These are phyloP conservation scores for Trichoderma koningiopsis DNA, from an alignment of 2,329 filamentous ascomycete genomes.

Conservation along the genomic window DNA sequence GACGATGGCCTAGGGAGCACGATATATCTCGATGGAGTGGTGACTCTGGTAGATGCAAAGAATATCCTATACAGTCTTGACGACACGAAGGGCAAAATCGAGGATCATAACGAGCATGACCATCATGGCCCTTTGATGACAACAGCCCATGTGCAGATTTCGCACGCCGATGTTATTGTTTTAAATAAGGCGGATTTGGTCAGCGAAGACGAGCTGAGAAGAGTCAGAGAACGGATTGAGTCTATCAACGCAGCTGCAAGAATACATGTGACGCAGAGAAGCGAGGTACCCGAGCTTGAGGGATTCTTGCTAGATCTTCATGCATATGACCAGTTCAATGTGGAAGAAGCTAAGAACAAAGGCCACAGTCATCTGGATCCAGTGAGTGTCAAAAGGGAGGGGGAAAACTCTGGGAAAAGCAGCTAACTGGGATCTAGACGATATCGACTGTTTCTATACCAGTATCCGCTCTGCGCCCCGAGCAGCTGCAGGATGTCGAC, in stretches of 20 bases:
- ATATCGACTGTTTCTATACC: conserved; percentile 81
- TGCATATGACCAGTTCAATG: conserved; percentile 82
- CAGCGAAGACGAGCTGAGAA: conserved; percentile 65
- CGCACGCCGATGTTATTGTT: conserved; percentile 91
- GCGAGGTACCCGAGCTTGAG: conserved; percentile 78
- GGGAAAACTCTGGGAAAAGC: background rate
- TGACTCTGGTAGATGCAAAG: conserved; percentile 93
- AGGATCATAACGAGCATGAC: conserved; percentile 55
- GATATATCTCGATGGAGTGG: conserved; percentile 95
- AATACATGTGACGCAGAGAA: conserved; percentile 78
- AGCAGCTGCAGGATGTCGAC: conserved; percentile 68
- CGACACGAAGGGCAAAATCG: conserved; percentile 61
- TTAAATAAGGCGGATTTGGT: conserved; percentile 94
- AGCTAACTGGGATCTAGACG: conserved; percentile 51
- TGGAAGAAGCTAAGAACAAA: conserved; percentile 69
- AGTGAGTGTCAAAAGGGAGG: conserved; percentile 49
- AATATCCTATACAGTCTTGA: conserved; percentile 84
- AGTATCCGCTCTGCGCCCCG: conserved; percentile 59
- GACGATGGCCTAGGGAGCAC: conserved; percentile 93
- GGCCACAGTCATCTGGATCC: conserved; percentile 91
- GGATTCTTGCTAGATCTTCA: conserved; percentile 87
- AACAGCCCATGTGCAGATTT: conserved; percentile 93
- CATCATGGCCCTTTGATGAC: conserved; percentile 72
- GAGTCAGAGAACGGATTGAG: conserved; percentile 69
- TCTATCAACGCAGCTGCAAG: conserved; percentile 90